Percentiles rank a stretch among this genome's conserved stretches.
These are phyloP conservation scores for Malus asiatica DNA, from an alignment of 306 rosid species.

Conservation along the genomic window DNA sequence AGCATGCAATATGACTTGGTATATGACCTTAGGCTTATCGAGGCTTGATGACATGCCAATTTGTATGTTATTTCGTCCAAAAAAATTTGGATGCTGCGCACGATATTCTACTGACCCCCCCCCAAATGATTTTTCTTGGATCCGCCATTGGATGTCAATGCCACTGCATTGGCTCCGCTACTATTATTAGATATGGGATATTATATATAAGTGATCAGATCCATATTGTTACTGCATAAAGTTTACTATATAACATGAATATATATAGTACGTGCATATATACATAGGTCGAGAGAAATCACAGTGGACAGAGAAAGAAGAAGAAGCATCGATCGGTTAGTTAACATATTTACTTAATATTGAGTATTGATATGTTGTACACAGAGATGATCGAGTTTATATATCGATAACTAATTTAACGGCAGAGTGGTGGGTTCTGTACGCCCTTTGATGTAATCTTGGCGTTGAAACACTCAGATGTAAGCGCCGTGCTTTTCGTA, in stretches of 20 bases:
- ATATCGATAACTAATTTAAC: background rate
- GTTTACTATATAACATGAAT: background rate
- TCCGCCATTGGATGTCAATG: too few species aligned
- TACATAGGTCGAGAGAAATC: background rate
- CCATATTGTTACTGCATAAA: background rate
- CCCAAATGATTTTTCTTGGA: too few species aligned
- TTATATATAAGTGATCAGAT: too few species aligned
- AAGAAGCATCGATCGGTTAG: background rate
- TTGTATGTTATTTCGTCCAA: too few species aligned
- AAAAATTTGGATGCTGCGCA: too few species aligned
- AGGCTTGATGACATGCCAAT: too few species aligned
- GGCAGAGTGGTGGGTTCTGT: conserved; percentile 40
- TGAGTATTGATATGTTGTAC: conserved; percentile 3
- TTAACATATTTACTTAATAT: background rate
- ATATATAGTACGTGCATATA: too few species aligned
- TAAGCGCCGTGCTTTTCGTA: background rate
- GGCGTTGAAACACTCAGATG: conserved; percentile 40
- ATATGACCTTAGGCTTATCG: too few species aligned
- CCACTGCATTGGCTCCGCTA: too few species aligned
- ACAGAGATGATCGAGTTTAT: background rate
- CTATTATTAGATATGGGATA: too few species aligned
- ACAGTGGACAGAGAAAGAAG: background rate
- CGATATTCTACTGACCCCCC: too few species aligned
- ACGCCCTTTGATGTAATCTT: conserved; percentile 30
- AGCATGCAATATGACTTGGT: too few species aligned